A percentile compares a stretch with the other conserved stretches of the same genome.
Evolutionary conservation across 163 green algal species (phyloP).

Genomic region (Scenedesmus sp.): DNA sequence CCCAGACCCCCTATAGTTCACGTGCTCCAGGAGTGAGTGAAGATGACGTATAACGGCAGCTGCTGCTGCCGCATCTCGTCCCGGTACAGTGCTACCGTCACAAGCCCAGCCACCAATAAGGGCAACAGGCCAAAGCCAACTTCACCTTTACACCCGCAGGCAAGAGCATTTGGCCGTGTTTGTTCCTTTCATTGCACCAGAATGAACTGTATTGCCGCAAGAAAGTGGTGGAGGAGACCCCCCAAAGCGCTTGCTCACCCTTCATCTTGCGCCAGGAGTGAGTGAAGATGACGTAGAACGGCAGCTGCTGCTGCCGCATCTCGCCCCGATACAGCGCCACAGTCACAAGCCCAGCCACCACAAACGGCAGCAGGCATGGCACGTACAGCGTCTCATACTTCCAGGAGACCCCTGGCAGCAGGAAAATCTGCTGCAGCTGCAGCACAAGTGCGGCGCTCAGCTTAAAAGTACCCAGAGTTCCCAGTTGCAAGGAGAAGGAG

Average conservation of each 20-base stretch:
- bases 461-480: conserved; percentile 45
- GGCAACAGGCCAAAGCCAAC: conserved; percentile 44
- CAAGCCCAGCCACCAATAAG: conserved; percentile 44
- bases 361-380: conserved; percentile 61
- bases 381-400: conserved; percentile 58
- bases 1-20: not conserved
- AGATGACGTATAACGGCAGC: not conserved
- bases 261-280: not conserved
- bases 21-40: not conserved
- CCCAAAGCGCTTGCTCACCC: not conserved
- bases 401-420: conserved; percentile 5
- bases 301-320: not conserved
- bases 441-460: conserved; percentile 57
- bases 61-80: not conserved
- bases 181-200: not conserved
- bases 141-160: not conserved
- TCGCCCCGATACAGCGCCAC: not conserved
- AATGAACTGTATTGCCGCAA: not conserved
- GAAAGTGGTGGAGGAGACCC: not conserved
- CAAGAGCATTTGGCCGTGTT: no score
- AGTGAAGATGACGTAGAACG: not conserved
- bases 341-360: conserved; percentile 21
- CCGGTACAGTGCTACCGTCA: not conserved
- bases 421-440: conserved; percentile 38
- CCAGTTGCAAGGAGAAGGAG: not conserved